Base-by-base conservation (phyloP, 805 yeast species). In the Zygosaccharomyces siamensis region DNA sequence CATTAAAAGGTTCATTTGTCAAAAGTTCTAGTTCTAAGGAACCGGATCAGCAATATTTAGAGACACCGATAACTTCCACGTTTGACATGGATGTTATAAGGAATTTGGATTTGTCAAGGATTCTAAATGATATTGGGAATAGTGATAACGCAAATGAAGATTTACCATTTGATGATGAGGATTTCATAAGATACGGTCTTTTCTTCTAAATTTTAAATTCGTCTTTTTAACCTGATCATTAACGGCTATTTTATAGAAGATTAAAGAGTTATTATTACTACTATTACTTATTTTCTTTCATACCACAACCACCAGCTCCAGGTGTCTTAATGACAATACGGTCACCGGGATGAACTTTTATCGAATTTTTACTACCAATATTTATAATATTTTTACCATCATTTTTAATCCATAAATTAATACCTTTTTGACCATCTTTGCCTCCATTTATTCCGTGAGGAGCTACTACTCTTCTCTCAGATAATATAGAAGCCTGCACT, bases 381-480 rank as follows among this genome's bases (percentile, higher is more conserved):
- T 75, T 79, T 28, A 76, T 68, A 2, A 49, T 43, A 35, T 68
- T 57, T 26, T 60, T 65, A 2, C 64, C 66, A 20, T 55, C 64
- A 11, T 55, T 58, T 53, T 73, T 72, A 39, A 72, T 64, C 84
- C 79, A 78, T 31, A 74, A 61, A 59, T 87, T 84, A 49, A 76
- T 56, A 4, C 99, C 99, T 51, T 87, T 70, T 21, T 66, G 65
- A 2, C 95, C 99, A 54, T 80, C 79, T 26, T 69, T 73, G 28
- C 98, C 99, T 1, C 97, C 97, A 20, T 77, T 68, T 44, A 92
- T 65, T 3, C 98, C 99, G 64, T 83, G 86, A 1, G 98, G 99
- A 1, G 90, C 83, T 50, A 79, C 68, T 2, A 86, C 81, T 58
- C 98, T 77, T 63, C 99, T 77, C 64, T 92, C 97, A 57, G 92